Evolutionary conservation across 805 yeast genomes (phyloP).

Genomic region (Yamadazyma olivae): DNA sequence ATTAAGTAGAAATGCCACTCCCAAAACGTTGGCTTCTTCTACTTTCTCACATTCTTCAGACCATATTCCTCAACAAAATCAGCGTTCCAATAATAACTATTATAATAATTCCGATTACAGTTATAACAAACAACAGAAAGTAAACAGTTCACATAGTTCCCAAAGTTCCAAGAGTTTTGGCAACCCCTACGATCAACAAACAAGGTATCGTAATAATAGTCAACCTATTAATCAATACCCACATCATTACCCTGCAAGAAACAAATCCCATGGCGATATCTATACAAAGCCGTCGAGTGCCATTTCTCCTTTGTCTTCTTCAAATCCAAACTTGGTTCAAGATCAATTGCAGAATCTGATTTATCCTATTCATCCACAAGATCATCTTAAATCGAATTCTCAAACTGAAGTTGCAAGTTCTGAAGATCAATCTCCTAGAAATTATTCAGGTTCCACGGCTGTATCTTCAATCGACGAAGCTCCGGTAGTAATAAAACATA

Average conservation of each 20-base stretch:
- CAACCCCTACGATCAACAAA: background rate
- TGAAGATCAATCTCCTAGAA: conserved; percentile 6
- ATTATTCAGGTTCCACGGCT: conserved; percentile 13
- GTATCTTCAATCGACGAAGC: conserved; percentile 9
- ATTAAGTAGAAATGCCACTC: conserved; percentile 4
- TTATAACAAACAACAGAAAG: no score
- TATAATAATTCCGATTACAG: background rate
- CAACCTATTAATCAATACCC: conserved; percentile 1
- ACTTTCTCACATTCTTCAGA: background rate
- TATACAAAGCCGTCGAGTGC: background rate
- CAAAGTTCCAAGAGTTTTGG: background rate
- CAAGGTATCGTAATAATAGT: conserved; percentile 1
- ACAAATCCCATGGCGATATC: conserved; percentile 4
- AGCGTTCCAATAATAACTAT: background rate
- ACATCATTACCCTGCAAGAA: background rate
- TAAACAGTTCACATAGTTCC: no score
- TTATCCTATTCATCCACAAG: no score
- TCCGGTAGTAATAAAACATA: conserved; percentile 6
- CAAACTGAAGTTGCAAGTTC: conserved; percentile 1
- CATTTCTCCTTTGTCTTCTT: background rate
- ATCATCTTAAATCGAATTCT: no score
- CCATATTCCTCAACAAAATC: background rate
- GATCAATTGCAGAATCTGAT: no score
- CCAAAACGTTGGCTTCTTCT: conserved; percentile 2
- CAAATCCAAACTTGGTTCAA: no score